phyloP scores from a whole-genome alignment of 768 basidiomycete species.

The Exidia glandulosa region DNA sequence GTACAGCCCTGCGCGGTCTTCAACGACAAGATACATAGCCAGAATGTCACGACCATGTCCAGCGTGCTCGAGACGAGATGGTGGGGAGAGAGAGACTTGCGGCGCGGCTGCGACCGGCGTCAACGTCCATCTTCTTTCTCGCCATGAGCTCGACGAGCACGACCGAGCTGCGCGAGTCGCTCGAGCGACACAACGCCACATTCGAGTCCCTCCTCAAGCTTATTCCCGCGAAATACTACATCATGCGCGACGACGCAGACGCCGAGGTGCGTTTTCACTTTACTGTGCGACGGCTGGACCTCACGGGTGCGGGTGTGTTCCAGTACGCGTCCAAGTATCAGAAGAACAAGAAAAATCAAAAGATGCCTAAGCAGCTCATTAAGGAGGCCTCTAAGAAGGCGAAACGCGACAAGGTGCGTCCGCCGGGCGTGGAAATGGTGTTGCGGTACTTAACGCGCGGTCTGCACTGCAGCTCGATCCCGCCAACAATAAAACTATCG shows the following conservation, averaged over 20 bases:
- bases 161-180: slow-evolving; percentile 40
- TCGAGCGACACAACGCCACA: slow-evolving; percentile 76
- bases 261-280: slow-evolving; percentile 41
- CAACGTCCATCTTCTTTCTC: neutral
- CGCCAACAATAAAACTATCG: slow-evolving; percentile 66
- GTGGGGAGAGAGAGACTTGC: neutral
- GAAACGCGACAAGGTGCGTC: slow-evolving; percentile 67
- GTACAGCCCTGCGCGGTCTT: no score
- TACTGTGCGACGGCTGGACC: neutral
- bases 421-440: neutral
- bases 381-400: slow-evolving; percentile 87
- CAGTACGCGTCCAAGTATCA: slow-evolving; percentile 61
- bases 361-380: slow-evolving; percentile 71
- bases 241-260: slow-evolving; percentile 53
- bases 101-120: no score
- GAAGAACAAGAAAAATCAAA: slow-evolving; percentile 80
- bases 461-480: slow-evolving; percentile 66
- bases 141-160: slow-evolving; percentile 37
- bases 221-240: slow-evolving; percentile 85
- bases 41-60: no score
- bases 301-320: neutral
- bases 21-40: no score
- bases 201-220: slow-evolving; percentile 77
- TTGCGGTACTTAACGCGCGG: neutral
- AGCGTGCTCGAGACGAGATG: no score